Evolutionary conservation across 257 asterid species (phyloP).

Genomic region (Przewalskia tangutica): DNA sequence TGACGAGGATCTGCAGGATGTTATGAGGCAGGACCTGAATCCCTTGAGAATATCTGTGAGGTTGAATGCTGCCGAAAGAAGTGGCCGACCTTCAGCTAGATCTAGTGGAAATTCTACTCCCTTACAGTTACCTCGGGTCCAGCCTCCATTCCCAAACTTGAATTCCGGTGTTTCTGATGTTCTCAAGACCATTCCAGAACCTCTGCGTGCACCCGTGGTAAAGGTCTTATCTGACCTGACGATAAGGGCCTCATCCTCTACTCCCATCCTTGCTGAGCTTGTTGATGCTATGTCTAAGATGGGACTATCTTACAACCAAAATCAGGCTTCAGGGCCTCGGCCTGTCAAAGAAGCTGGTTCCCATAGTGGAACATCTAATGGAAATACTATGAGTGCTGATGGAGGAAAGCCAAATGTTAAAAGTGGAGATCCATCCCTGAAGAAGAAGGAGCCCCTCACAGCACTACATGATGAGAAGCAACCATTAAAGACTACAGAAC

Average conservation of each 20-base stretch:
- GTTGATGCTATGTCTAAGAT: slow-evolving; percentile 34
- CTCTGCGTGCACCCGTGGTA: slow-evolving; percentile 30
- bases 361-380: slow-evolving; percentile 20
- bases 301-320: slow-evolving; percentile 32
- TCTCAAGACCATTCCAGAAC: slow-evolving; percentile 42
- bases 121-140: slow-evolving; percentile 24
- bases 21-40: slow-evolving; percentile 53
- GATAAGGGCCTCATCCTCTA: slow-evolving; percentile 30
- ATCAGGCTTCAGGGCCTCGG: slow-evolving; percentile 27
- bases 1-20: slow-evolving; percentile 74
- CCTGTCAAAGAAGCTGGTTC: slow-evolving; percentile 9
- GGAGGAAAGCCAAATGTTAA: slow-evolving; percentile 13
- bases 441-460: not conserved
- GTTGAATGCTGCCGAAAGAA: slow-evolving; percentile 16
- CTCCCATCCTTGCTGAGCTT: slow-evolving; percentile 35
- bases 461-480: not conserved
- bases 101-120: slow-evolving; percentile 40
- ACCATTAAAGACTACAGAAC: slow-evolving; percentile 1
- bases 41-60: slow-evolving; percentile 64
- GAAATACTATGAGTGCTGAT: slow-evolving; percentile 14
- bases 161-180: slow-evolving; percentile 26
- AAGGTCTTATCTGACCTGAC: slow-evolving; percentile 42
- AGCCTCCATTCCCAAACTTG: slow-evolving; percentile 19
- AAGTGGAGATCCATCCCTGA: not conserved
- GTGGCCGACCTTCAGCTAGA: slow-evolving; percentile 10